Conservation (phyloP, 805 yeast species). For the Starmerella potacharoeniae region DNA sequence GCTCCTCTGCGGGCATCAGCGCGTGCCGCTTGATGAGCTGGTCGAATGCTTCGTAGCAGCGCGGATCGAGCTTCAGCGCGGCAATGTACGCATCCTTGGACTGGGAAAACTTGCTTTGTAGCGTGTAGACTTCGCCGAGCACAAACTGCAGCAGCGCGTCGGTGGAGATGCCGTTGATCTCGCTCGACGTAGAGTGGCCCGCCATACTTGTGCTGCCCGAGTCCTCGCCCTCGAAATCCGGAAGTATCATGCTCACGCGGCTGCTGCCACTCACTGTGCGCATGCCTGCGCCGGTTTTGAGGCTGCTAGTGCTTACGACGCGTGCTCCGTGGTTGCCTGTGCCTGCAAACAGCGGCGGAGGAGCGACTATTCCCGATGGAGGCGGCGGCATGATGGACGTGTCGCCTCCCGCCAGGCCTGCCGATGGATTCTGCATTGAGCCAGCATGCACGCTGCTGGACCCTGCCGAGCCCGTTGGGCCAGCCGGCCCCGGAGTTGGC, state of each 20-base stretch:
- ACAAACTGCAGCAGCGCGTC: slow-evolving; percentile 80
- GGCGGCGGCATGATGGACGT: background rate
- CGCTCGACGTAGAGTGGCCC: background rate
- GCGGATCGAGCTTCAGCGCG: slow-evolving; percentile 76
- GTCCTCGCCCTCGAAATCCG: slow-evolving; percentile 13
- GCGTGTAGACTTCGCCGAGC: slow-evolving; percentile 71
- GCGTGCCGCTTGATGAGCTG: slow-evolving; percentile 61
- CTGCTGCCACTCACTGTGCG: slow-evolving; percentile 16
- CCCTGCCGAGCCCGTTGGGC: background rate
- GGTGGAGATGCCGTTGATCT: slow-evolving; percentile 75
- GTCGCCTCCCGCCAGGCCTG: background rate
- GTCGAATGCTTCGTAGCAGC: slow-evolving; percentile 86
- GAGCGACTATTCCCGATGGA: background rate
- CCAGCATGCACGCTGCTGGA: background rate
- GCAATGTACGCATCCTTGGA: slow-evolving; percentile 83
- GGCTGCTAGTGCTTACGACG: slow-evolving; percentile 17
- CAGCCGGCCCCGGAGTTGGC: background rate
- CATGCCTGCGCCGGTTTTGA: slow-evolving; percentile 12
- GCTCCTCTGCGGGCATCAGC: slow-evolving; percentile 60
- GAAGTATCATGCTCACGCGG: slow-evolving; percentile 15
- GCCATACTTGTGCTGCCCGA: background rate
- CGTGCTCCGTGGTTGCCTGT: slow-evolving; percentile 4
- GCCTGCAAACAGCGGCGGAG: background rate
- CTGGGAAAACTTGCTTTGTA: slow-evolving; percentile 68
- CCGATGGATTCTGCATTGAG: too few species aligned